A percentile compares a stretch with the other conserved stretches of the same genome.
Conservation (phyloP, 2,329 filamentous ascomycete genomes). For the Alternaria longipes region DNA sequence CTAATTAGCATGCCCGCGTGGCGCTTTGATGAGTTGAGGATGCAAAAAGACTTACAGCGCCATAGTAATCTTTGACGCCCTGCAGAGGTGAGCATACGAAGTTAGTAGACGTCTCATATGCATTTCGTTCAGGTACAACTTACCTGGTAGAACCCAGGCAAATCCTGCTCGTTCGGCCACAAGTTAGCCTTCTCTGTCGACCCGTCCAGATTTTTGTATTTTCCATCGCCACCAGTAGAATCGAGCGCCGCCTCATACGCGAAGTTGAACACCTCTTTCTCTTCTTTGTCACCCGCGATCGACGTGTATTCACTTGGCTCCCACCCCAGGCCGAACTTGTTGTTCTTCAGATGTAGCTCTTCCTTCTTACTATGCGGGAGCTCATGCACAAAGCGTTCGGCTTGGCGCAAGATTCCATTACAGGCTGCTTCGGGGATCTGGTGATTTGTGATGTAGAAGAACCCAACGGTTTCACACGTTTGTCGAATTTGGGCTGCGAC, state of each 20-base stretch:
- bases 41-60: constrained; percentile 30
- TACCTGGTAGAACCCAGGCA: constrained; percentile 50
- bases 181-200: constrained; percentile 47
- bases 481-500: constrained; percentile 52
- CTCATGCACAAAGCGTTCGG: constrained; percentile 49
- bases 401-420: constrained; percentile 47
- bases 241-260: constrained; percentile 55
- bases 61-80: constrained; percentile 52
- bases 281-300: constrained; percentile 53
- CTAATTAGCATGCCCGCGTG: background rate
- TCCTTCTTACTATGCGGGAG: constrained; percentile 49
- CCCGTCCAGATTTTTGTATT: constrained; percentile 55
- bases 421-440: constrained; percentile 40
- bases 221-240: constrained; percentile 52
- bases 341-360: constrained; percentile 51
- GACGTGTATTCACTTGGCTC: constrained; percentile 54
- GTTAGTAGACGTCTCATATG: too few relatives aligned
- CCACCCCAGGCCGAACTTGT: constrained; percentile 53
- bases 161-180: constrained; percentile 52
- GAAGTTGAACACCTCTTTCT: constrained; percentile 56
- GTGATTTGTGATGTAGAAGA: constrained; percentile 55
- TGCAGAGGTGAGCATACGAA: too few relatives aligned
- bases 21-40: background rate
- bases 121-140: too few relatives aligned
- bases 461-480: constrained; percentile 53